Evolutionary conservation across 352 stramenopile genomes (phyloP).

Genomic region (Phytophthora tentaculata): DNA sequence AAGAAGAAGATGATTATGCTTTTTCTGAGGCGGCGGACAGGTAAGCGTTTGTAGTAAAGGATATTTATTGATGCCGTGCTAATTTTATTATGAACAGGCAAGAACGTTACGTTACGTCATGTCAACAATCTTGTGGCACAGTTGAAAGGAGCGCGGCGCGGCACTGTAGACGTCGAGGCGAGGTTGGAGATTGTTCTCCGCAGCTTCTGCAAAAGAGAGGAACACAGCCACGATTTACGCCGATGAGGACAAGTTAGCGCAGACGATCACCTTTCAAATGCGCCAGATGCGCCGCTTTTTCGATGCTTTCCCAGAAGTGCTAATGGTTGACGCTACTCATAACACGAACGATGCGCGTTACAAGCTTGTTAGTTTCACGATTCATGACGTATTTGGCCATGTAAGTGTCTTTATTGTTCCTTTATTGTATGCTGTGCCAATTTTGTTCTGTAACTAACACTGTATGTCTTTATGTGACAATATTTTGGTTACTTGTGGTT

Average conservation of each 20-base stretch:
- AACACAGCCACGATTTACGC: neutral
- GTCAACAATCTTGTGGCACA: neutral
- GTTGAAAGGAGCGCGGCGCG: neutral
- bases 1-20: neutral
- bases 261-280: no score
- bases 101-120: neutral
- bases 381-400: no score
- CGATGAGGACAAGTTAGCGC: neutral
- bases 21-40: neutral
- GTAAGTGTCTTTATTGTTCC: no score
- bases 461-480: no score
- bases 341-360: no score
- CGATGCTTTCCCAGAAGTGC: no score
- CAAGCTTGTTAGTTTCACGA: no score
- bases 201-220: neutral
- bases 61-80: neutral
- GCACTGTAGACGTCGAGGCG: neutral
- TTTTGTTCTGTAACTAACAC: no score
- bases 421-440: no score
- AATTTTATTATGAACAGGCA: neutral
- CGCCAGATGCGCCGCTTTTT: no score
- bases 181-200: neutral
- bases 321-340: no score
- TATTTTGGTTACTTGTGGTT: no score
- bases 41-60: neutral